These are phyloP conservation scores for Chrysoporthe cubensis DNA, from an alignment of 2,329 filamentous ascomycete species.

Conservation along the genomic window DNA sequence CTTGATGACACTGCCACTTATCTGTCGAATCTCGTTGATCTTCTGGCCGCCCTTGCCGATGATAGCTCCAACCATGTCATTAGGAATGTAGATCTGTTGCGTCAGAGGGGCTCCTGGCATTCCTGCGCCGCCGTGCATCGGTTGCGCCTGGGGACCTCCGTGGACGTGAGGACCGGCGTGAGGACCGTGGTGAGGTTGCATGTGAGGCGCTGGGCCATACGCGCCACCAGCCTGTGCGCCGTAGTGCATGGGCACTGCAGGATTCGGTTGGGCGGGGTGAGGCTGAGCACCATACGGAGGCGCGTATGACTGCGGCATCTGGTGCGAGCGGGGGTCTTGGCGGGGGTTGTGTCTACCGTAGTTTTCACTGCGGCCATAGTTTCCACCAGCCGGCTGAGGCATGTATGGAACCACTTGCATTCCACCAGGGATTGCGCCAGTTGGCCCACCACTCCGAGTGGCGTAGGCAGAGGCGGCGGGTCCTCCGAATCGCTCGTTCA, in stretches of 20 bases:
- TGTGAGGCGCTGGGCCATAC: conserved; percentile 80
- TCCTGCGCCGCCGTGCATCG: conserved; percentile 64
- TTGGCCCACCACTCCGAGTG: conserved; percentile 88
- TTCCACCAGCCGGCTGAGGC: conserved; percentile 88
- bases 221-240: conserved; percentile 73
- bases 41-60: conserved; percentile 98
- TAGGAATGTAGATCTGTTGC: conserved; percentile 98
- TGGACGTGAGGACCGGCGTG: conserved; percentile 63
- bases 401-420: conserved; percentile 99
- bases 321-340: conserved; percentile 73
- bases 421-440: conserved; percentile 90
- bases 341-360: conserved; percentile 76
- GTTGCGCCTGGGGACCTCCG: conserved; percentile 73
- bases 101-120: conserved; percentile 84
- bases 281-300: conserved; percentile 69
- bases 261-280: conserved; percentile 64
- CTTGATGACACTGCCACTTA: conserved; percentile 98
- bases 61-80: conserved; percentile 99
- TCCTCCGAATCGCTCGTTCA: conserved; percentile 95
- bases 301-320: conserved; percentile 57
- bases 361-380: conserved; percentile 88
- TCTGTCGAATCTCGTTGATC: conserved; percentile 98
- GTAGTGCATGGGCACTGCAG: conserved; percentile 77
- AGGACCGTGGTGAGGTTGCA: conserved; percentile 66
- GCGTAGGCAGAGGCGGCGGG: conserved; percentile 97